phyloP scores from a whole-genome alignment of 345 rosid genomes.

The Eucalyptus regnans region DNA sequence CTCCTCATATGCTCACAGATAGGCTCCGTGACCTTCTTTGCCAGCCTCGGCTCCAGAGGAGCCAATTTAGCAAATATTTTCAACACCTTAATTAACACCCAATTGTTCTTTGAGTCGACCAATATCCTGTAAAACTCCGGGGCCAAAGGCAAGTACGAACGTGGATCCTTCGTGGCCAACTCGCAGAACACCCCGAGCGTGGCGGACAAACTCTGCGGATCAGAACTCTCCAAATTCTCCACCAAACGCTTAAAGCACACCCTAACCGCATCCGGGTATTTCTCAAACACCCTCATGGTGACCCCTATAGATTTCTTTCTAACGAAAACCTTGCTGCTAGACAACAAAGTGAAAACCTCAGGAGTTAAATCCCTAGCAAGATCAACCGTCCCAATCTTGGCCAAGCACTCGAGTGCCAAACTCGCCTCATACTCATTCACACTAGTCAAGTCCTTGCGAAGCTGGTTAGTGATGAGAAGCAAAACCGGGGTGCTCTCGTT shows the following conservation, averaged over 20 bases:
- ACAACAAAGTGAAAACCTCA: conserved; percentile 69
- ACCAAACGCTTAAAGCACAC: conserved; percentile 87
- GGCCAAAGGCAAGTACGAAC: conserved; percentile 73
- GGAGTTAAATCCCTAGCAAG: conserved; percentile 79
- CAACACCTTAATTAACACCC: conserved; percentile 86
- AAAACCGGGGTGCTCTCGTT: conserved; percentile 69
- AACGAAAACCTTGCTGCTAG: conserved; percentile 52
- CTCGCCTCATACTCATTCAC: conserved; percentile 63
- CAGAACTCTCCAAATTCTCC: conserved; percentile 77
- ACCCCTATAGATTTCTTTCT: conserved; percentile 74
- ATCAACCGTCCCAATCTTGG: conserved; percentile 67
- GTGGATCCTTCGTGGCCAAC: conserved; percentile 59
- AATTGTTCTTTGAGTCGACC: conserved; percentile 82
- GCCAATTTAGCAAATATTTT: conserved; percentile 75
- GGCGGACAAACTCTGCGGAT: conserved; percentile 48
- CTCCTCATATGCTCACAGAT: conserved; percentile 82
- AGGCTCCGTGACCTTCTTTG: conserved; percentile 70
- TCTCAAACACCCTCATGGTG: conserved; percentile 67
- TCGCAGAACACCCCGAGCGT: conserved; percentile 82
- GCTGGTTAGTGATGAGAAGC: conserved; percentile 75
- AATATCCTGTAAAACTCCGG: conserved; percentile 76
- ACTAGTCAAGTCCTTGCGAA: conserved; percentile 74
- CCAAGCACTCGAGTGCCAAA: conserved; percentile 74
- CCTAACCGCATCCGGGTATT: conserved; percentile 80
- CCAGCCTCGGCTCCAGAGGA: conserved; percentile 74